Conservation (phyloP, 495 filamentous ascomycete genomes). For the Aspergillus baeticus region DNA sequence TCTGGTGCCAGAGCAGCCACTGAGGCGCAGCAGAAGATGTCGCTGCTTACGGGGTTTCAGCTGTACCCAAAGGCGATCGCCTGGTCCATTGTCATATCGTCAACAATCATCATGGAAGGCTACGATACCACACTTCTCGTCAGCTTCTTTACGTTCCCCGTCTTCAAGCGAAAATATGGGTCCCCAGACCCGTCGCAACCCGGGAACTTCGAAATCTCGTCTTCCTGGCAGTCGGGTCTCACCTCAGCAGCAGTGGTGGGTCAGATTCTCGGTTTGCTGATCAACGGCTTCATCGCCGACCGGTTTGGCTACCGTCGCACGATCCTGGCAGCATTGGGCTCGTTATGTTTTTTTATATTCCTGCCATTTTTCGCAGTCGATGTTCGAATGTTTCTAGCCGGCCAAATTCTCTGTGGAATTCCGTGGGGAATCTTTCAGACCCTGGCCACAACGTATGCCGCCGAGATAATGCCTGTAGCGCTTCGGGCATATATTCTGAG, state of each 20-base stretch:
- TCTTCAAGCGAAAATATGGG: not conserved
- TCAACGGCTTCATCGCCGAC: not conserved
- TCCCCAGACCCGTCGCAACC: not conserved
- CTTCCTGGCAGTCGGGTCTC: not conserved
- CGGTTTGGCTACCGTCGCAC: not conserved
- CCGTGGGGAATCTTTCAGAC: not conserved
- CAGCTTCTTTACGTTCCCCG: not conserved
- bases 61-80: not conserved
- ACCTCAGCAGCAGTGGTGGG: not conserved
- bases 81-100: not conserved
- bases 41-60: not conserved
- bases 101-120: not conserved
- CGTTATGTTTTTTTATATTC: too few relatives aligned
- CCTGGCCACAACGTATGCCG: not conserved
- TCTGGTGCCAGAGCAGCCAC: not conserved
- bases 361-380: not conserved
- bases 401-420: not conserved
- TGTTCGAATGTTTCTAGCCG: not conserved
- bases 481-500: not conserved
- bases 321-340: not conserved
- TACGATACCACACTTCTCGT: not conserved
- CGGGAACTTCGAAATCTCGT: not conserved
- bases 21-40: not conserved
- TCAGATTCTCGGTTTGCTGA: not conserved
- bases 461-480: not conserved